These are phyloP conservation scores for Hibiscus mutabilis DNA, from an alignment of 345 rosid genomes.

Conservation along the genomic window DNA sequence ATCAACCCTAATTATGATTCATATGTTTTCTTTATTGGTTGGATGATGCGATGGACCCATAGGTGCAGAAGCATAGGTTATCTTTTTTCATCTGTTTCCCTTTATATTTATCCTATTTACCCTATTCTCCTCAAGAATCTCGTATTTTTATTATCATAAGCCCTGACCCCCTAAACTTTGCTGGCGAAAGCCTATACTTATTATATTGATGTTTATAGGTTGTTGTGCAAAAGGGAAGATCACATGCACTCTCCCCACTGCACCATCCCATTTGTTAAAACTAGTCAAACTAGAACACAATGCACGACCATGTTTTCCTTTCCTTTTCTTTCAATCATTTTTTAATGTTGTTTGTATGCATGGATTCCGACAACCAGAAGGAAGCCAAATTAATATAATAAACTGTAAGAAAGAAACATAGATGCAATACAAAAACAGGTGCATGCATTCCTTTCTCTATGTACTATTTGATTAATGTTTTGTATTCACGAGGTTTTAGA, in stretches of 20 bases:
- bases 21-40: too few species aligned
- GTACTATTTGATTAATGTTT: background rate
- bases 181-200: background rate
- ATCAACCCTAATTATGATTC: too few species aligned
- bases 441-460: background rate
- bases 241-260: slow-evolving; percentile 16
- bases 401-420: background rate
- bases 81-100: too few species aligned
- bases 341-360: background rate
- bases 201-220: background rate
- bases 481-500: slow-evolving; percentile 44
- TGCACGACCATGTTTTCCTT: background rate
- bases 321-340: background rate
- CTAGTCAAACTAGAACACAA: background rate
- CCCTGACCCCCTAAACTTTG: too few species aligned
- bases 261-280: background rate
- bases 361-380: background rate
- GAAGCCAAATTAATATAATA: background rate
- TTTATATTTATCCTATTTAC: too few species aligned
- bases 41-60: too few species aligned
- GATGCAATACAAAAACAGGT: background rate
- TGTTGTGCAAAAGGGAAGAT: slow-evolving; percentile 4
- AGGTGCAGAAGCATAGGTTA: too few species aligned
- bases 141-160: too few species aligned
- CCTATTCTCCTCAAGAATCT: too few species aligned